Evolutionary conservation across 129 eudicot genomes (phyloP), one percentile per base, ranked within the genome.

Genomic region (Dittrichia graveolens): DNA sequence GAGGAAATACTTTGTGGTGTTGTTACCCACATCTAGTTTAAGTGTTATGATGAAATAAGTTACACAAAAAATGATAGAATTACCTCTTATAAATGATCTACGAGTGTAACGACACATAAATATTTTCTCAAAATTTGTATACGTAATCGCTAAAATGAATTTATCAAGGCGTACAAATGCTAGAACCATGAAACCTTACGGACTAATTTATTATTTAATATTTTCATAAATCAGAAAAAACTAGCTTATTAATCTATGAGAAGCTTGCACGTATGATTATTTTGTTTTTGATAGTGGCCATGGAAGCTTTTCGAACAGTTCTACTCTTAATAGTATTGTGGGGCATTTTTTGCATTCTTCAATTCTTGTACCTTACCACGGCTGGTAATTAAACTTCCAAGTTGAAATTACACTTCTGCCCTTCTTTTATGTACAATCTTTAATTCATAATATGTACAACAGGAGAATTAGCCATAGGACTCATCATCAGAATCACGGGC

Each of bases 391-490:
- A n/a, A 24, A 24, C 31, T 2, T 24, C 31, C 1, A 24, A 24
- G 2, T 2, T 12, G 24, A 9, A 71, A 75, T 34, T 61, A 63
- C 72, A 50, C 6, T 68, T 14, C 14, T 40, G 2, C 63, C 73
- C 55, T 1, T 44, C 64, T 14, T 65, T 43, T 41, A 9, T 46
- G 6, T 39, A 39, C 49, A 41, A 46, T 65, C 34, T 62, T 61
- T 58, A 15, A 14, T 39, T 45, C 48, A 9, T 39, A 3, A 55
- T n/a, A n/a, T 43, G 37, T 34, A 72, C 69, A 78, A 52, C 59
- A 87, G 96, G 96, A 73, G 96, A 79, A 90, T 90, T 16, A 90
- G 96, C 67, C 96, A 90, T 64, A 85, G 89, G 74, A 90, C 96
- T 53, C 96, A 90, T 77, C 96, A 90, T 53, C 96, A 90, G 65